Base-by-base conservation (phyloP, 116 monocot species). In the Posidonia oceanica region DNA sequence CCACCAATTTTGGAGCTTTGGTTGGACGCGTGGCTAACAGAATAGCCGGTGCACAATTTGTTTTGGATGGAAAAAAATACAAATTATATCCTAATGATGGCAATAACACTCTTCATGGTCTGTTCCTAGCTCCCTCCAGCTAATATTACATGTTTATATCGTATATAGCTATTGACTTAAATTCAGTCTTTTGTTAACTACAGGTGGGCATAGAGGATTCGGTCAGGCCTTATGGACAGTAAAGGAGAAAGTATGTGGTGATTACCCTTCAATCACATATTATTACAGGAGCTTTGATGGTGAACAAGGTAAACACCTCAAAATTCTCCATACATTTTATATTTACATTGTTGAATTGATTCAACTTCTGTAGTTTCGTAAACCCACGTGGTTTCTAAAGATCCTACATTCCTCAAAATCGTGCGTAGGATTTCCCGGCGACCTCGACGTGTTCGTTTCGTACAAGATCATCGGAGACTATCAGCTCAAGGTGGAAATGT, bases 131-230 rank as follows among this genome's bases (percentile, higher is more conserved):
- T 22, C 37, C 13, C 14, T 52, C 17, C 39, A 41, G 41, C 18
- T 6, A 17, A 65, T 40, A 65, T 65, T 18, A 7, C 7, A 6
- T 29, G 29, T 29, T 29, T 29, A 29, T 29, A 1, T 29, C 29
- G 29, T 29, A 29, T 29, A 29, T 29, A 29, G 29, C 29, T 29
- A 29, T 29, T 29, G 29, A 29, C 29, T 29, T 29, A 29, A 29
- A 29, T 29, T 29, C 29, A 29, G 29, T 1, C 0, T 29, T 29
- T 29, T 29, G 1, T 58, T 56, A n/a, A 15, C 29, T 63, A 51
- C 75, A 94, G 90, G 94, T 75, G 95, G 95, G 3, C 83, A 88
- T 63, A 91, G 86, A 82, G 95, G 95, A 41, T 95, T 88, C 68
- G 81, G 81, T 61, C 53, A 67, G 14, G 85, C 84, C 18, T 71